These are phyloP conservation scores for Hyphodiscus hymeniophilus DNA, from an alignment of 495 filamentous ascomycete species.

Conservation along the genomic window DNA sequence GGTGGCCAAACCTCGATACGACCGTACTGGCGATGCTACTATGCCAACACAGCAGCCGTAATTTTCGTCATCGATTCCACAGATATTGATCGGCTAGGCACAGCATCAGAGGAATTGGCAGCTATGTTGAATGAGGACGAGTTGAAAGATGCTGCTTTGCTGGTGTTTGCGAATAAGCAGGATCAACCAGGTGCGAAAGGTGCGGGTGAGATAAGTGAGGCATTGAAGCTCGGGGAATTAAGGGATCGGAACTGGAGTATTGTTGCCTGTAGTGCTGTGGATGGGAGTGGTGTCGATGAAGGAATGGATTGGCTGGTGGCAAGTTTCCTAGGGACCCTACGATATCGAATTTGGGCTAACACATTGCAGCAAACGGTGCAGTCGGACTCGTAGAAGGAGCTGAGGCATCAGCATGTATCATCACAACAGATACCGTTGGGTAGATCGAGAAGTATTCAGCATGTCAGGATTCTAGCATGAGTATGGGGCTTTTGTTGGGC, in stretches of 20 bases:
- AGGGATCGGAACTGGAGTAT: constrained; percentile 99
- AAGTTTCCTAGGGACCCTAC: constrained; percentile 30
- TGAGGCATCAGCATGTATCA: constrained; percentile 15
- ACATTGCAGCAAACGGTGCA: constrained; percentile 16
- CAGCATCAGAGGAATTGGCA: constrained; percentile 83
- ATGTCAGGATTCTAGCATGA: too few species aligned
- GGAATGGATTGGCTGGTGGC: constrained; percentile 99
- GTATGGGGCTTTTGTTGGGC: too few species aligned
- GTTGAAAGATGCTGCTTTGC: constrained; percentile 78
- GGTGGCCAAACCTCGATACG: constrained; percentile 95
- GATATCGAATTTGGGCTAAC: not conserved
- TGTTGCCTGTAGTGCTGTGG: constrained; percentile 91
- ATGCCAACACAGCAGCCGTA: constrained; percentile 97
- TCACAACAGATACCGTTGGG: constrained; percentile 2
- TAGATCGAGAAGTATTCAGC: too few species aligned
- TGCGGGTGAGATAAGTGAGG: constrained; percentile 92
- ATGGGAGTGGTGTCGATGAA: constrained; percentile 86
- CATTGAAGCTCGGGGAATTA: constrained; percentile 77
- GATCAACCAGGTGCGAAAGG: constrained; percentile 97
- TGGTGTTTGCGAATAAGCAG: constrained; percentile 99
- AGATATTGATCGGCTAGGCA: constrained; percentile 88
- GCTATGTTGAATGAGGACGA: constrained; percentile 98
- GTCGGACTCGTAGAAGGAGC: constrained; percentile 23
- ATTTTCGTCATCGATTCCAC: constrained; percentile 98
- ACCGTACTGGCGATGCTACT: constrained; percentile 99